Evolutionary conservation across 169 alveolate genomes (phyloP).

Genomic region (Ichthyophthirius multifiliis): DNA sequence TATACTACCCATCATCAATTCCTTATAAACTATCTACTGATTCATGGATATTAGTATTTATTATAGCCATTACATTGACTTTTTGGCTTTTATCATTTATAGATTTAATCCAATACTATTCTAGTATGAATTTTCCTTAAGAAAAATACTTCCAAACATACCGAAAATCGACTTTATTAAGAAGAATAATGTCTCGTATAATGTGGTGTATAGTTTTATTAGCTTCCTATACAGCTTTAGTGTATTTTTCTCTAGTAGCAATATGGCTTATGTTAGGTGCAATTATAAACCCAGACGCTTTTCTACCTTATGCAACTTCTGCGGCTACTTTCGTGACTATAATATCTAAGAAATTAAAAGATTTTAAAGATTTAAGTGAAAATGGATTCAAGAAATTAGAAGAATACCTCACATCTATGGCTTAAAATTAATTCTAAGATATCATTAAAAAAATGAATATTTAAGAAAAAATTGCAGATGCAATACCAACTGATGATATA

Average conservation of each 20-base stretch:
- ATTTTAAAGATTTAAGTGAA: constrained; percentile 14
- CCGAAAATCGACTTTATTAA: constrained; percentile 1
- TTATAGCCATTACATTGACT: background rate
- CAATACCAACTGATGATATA: constrained; percentile 9
- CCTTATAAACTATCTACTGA: constrained; percentile 29
- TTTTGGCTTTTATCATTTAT: constrained; percentile 26
- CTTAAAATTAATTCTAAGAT: constrained; percentile 21
- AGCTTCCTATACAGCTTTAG: constrained; percentile 18
- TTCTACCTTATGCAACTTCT: constrained; percentile 54
- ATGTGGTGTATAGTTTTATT: constrained; percentile 33
- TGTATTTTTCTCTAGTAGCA: constrained; percentile 15
- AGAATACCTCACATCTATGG: constrained; percentile 14
- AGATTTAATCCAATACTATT: constrained; percentile 29
- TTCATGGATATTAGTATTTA: constrained; percentile 7
- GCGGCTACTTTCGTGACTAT: constrained; percentile 49
- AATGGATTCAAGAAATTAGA: constrained; percentile 29
- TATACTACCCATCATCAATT: constrained; percentile 3
- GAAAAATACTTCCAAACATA: constrained; percentile 29
- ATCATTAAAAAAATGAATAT: constrained; percentile 16
- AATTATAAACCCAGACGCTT: constrained; percentile 56
- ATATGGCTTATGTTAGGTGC: constrained; percentile 69
- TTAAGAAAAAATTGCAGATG: constrained; percentile 21
- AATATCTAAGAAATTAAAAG: constrained; percentile 9
- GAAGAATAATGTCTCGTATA: constrained; percentile 13
- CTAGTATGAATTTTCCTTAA: constrained; percentile 33